phyloP scores from a whole-genome alignment of 805 yeast species.

The Diddensiella santjacobensis region DNA sequence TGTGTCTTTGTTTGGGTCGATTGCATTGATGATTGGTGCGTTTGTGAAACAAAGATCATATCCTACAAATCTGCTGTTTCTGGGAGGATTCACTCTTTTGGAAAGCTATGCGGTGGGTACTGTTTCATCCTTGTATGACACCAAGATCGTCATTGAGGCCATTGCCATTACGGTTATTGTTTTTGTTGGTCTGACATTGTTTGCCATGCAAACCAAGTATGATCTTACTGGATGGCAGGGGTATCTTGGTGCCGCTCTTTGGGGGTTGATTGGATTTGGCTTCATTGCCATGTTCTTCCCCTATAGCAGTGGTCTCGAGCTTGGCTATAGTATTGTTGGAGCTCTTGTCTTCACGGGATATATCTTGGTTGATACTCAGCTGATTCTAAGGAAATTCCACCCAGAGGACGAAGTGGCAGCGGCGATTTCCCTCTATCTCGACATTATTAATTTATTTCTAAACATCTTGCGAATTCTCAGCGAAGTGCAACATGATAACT shows the following conservation, averaged over 20 bases:
- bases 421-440: constrained; percentile 73
- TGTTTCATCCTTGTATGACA: constrained; percentile 58
- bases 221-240: constrained; percentile 71
- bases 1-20: constrained; percentile 53
- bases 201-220: constrained; percentile 74
- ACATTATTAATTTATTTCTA: constrained; percentile 74
- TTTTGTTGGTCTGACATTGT: constrained; percentile 69
- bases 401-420: constrained; percentile 87
- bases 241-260: constrained; percentile 50
- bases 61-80: constrained; percentile 59
- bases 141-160: constrained; percentile 66
- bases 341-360: constrained; percentile 70
- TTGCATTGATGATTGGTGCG: constrained; percentile 64
- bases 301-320: constrained; percentile 49
- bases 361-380: constrained; percentile 76
- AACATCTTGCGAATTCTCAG: constrained; percentile 64
- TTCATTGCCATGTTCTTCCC: constrained; percentile 67
- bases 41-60: constrained; percentile 59
- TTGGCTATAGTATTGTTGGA: constrained; percentile 67
- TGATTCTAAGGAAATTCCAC: constrained; percentile 66
- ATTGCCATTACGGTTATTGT: constrained; percentile 62
- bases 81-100: constrained; percentile 64
- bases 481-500: constrained; percentile 20
- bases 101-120: constrained; percentile 74
- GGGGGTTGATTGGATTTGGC: constrained; percentile 69